These are phyloP conservation scores for Tetracladium setigerum DNA, from an alignment of 495 filamentous ascomycete species.

Conservation along the genomic window DNA sequence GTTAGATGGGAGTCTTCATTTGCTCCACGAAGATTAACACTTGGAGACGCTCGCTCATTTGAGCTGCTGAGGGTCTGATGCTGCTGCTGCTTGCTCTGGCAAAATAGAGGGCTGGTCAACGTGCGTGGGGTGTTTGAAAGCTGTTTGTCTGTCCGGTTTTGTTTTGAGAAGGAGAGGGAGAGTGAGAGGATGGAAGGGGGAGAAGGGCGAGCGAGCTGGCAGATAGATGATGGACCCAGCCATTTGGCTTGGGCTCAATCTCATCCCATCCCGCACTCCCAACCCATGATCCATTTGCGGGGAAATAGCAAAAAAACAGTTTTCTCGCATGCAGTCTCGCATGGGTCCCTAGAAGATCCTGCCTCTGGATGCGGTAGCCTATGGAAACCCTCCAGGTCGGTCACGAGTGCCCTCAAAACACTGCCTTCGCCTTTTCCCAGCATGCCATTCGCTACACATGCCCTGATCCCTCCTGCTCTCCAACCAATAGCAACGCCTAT, in stretches of 20 bases:
- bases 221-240: background rate
- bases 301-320: slow-evolving; percentile 2
- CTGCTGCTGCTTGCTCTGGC: background rate
- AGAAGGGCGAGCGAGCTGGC: background rate
- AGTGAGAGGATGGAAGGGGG: background rate
- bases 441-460: background rate
- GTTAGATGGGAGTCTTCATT: slow-evolving; percentile 21
- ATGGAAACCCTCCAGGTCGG: background rate
- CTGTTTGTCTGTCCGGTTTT: background rate
- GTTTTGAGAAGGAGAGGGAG: background rate
- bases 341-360: background rate
- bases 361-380: background rate
- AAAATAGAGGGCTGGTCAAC: background rate
- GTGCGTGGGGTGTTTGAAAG: background rate
- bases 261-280: slow-evolving; percentile 11
- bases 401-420: slow-evolving; percentile 10
- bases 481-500: too few relatives aligned
- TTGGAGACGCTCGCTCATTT: slow-evolving; percentile 19
- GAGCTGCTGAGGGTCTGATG: background rate
- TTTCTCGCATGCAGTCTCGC: background rate
- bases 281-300: slow-evolving; percentile 6
- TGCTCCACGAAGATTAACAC: slow-evolving; percentile 23
- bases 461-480: background rate
- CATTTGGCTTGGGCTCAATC: background rate
- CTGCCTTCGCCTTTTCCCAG: background rate